Evolutionary conservation across 2,329 filamentous ascomycete species (phyloP).

Genomic region (Albophoma yamanashiensis): DNA sequence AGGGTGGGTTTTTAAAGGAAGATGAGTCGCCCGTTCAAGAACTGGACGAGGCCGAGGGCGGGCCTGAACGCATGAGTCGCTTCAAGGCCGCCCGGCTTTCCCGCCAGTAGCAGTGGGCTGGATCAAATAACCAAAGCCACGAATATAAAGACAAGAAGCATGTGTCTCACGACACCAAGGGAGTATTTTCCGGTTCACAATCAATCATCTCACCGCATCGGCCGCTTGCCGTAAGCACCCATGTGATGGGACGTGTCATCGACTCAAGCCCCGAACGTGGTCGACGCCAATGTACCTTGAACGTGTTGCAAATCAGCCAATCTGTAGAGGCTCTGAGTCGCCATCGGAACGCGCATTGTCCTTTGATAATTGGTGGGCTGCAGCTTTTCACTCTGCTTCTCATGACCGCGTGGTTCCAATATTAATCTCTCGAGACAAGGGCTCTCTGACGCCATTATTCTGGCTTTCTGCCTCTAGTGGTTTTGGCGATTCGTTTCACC

Average conservation of each 20-base stretch:
- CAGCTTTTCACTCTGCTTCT: slow-evolving; percentile 41
- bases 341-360: slow-evolving; percentile 21
- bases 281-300: background rate
- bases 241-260: background rate
- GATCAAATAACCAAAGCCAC: slow-evolving; percentile 3
- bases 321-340: background rate
- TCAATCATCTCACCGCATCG: slow-evolving; percentile 14
- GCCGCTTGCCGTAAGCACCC: slow-evolving; percentile 7
- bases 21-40: slow-evolving; percentile 57
- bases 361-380: slow-evolving; percentile 42
- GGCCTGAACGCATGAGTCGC: slow-evolving; percentile 53
- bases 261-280: background rate
- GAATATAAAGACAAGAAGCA: background rate
- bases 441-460: slow-evolving; percentile 49
- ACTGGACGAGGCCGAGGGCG: slow-evolving; percentile 56
- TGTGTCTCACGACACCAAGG: background rate
- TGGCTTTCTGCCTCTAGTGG: slow-evolving; percentile 23
- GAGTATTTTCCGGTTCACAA: slow-evolving; percentile 14
- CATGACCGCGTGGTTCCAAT: slow-evolving; percentile 46
- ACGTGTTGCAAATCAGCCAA: background rate
- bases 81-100: slow-evolving; percentile 63
- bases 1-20: slow-evolving; percentile 71
- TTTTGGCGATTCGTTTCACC: slow-evolving; percentile 53
- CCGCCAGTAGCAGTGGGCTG: slow-evolving; percentile 27
- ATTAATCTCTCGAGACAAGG: slow-evolving; percentile 32